A percentile compares a stretch with the other conserved stretches of the same genome.
phyloP scores from a whole-genome alignment of 2,329 filamentous ascomycete species.

The Intubia oerlemansii region DNA sequence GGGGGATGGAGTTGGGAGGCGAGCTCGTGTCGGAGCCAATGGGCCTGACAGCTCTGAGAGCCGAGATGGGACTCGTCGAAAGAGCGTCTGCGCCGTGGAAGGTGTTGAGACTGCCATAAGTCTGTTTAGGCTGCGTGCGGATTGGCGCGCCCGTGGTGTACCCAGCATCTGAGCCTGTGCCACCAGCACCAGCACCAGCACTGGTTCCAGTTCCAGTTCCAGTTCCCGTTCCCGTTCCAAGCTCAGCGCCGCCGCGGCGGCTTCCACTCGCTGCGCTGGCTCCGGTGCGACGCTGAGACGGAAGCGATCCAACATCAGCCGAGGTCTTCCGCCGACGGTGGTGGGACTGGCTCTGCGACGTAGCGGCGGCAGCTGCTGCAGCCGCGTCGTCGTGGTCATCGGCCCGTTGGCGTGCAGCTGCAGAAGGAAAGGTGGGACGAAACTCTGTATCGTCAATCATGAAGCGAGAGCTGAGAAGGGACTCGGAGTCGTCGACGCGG shows the following conservation, averaged over 20 bases:
- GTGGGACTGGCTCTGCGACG: too few relatives aligned
- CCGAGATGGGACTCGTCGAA: slow-evolving; percentile 73
- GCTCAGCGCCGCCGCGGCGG: too few relatives aligned
- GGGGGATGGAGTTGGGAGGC: slow-evolving; percentile 25
- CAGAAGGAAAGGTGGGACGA: slow-evolving; percentile 43
- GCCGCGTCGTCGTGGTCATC: neutral
- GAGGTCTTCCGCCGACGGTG: slow-evolving; percentile 13
- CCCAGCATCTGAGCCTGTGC: too few relatives aligned
- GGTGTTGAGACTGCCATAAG: slow-evolving; percentile 76
- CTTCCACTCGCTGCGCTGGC: too few relatives aligned
- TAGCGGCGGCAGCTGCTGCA: neutral
- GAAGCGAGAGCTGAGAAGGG: slow-evolving; percentile 76
- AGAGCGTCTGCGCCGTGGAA: slow-evolving; percentile 61
- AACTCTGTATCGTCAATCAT: slow-evolving; percentile 86
- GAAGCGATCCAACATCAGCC: slow-evolving; percentile 50
- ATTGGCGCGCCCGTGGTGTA: slow-evolving; percentile 27
- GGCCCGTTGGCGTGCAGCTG: slow-evolving; percentile 20
- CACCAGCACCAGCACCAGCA: too few relatives aligned
- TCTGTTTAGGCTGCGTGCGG: slow-evolving; percentile 27
- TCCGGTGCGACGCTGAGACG: slow-evolving; percentile 34
- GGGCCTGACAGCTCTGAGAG: slow-evolving; percentile 46
- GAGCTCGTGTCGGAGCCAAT: slow-evolving; percentile 41
- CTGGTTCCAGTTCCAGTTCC: too few relatives aligned
- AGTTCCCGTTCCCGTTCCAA: too few relatives aligned
- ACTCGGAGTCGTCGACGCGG: slow-evolving; percentile 76